Conservation (phyloP, 2,329 filamentous ascomycete species). For the Fusarium nelsonii region DNA sequence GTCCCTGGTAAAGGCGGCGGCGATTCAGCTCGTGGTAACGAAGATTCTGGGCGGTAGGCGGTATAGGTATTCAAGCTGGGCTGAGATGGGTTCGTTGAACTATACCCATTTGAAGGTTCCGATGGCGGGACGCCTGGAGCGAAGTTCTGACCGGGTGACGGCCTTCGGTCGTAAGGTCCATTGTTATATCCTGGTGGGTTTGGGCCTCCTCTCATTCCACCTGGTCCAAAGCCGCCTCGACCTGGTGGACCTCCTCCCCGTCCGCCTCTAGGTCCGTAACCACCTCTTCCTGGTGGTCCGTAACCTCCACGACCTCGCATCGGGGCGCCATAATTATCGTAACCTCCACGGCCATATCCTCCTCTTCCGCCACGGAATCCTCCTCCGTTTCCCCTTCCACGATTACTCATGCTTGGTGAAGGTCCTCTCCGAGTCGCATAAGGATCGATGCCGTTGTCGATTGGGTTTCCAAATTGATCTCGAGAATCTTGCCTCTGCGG, state of each 20-base stretch:
- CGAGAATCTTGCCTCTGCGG: conserved; percentile 58
- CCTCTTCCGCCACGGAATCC: conserved; percentile 62
- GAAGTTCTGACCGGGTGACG: conserved; percentile 56
- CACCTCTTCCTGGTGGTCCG: conserved; percentile 57
- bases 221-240: conserved; percentile 50
- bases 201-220: conserved; percentile 50
- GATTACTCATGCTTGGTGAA: conserved; percentile 62
- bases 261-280: conserved; percentile 58
- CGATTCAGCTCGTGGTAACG: conserved; percentile 71
- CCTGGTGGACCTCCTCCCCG: conserved; percentile 51
- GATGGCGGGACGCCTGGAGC: conserved; percentile 57
- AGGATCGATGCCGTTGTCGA: conserved; percentile 58
- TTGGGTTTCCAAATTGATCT: conserved; percentile 75
- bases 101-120: conserved; percentile 48
- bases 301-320: conserved; percentile 59
- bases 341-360: conserved; percentile 65
- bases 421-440: conserved; percentile 62
- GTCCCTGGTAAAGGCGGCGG: conserved; percentile 70
- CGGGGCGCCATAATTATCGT: conserved; percentile 61
- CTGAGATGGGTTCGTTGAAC: conserved; percentile 49
- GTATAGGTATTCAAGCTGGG: conserved; percentile 57
- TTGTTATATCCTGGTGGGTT: conserved; percentile 58
- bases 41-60: conserved; percentile 59
- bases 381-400: conserved; percentile 64
- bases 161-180: conserved; percentile 55